These are phyloP conservation scores for Alopecurus myosuroides DNA, from an alignment of 176 grass and related monocot genomes.

Conservation along the genomic window DNA sequence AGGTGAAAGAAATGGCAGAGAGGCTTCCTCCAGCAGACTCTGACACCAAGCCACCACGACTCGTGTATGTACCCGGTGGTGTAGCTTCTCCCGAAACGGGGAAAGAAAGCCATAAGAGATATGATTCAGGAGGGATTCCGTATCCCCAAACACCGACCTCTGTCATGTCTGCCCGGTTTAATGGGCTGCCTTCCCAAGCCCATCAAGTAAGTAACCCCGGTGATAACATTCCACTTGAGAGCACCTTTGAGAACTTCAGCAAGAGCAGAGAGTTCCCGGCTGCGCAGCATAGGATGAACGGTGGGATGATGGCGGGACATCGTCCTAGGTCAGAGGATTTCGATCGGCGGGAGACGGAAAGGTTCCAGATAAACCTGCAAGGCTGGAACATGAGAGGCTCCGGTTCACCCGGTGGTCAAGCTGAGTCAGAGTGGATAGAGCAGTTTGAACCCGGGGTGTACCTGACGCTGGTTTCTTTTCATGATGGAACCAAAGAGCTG, in stretches of 20 bases:
- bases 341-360: conserved; percentile 58
- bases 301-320: conserved; percentile 18
- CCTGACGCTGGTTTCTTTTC: conserved; percentile 68
- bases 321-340: conserved; percentile 39
- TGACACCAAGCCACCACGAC: conserved; percentile 30
- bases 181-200: conserved; percentile 32
- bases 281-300: conserved; percentile 17
- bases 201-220: conserved; percentile 20
- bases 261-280: conserved; percentile 37
- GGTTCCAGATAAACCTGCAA: conserved; percentile 60
- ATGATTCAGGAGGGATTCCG: conserved; percentile 13
- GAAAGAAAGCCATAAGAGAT: conserved; percentile 35
- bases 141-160: conserved; percentile 9
- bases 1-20: conserved; percentile 84
- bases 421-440: conserved; percentile 92
- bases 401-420: conserved; percentile 40
- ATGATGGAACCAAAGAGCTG: conserved; percentile 84
- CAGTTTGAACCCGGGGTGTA: conserved; percentile 96
- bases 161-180: conserved; percentile 8
- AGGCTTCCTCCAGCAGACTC: conserved; percentile 50
- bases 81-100: conserved; percentile 18
- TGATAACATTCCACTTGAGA: conserved; percentile 25
- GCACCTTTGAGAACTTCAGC: not conserved
- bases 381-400: conserved; percentile 28
- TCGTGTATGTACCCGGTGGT: conserved; percentile 30